Base-by-base conservation (phyloP, 2,329 filamentous ascomycete genomes). In the Epichloe sibirici region DNA sequence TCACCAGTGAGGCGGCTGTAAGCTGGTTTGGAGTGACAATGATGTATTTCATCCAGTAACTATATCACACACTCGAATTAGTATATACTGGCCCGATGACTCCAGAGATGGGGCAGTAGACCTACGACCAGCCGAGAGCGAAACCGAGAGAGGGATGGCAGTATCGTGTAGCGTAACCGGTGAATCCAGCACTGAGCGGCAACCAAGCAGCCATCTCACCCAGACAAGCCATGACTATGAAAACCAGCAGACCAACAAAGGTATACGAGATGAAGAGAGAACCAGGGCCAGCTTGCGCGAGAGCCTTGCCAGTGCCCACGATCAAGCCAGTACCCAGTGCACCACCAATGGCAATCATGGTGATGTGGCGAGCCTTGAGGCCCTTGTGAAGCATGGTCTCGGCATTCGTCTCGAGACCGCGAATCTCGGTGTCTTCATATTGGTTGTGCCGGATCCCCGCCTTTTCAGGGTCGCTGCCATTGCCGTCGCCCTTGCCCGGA, bases 141-240 rank as follows among this genome's bases (percentile, higher is more conserved):
- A 93, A 93, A 51, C 88, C 88, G 28, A 93, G 77, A 55, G 86
- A 85, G 51, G 86, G 86, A 60, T 93, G 86, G 62, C 82, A 85
- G 71, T 89, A 93, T 47, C 88, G 78, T 55, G 82, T 78, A 25
- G 88, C 86, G 63, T 90, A 93, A 61, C 86, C 86, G 55, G 86
- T 86, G 68, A 93, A 94, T 59, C 88, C 88, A 64, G 85, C 81
- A 51, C 81, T 79, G 61, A 90, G 75, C 49, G 88, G 88, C 37
- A 93, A 68, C 85, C 86, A 93, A 50, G 87, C 79, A 8, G 87
- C 86, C 86, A 93, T 93, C 68, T 91, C 87, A 57, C 87, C 88
- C 4, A 93, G 79, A 53, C 80, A 83, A 53, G 82, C 83, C 86
- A 93, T 90, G 59, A 93, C 87, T 43, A 89, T 71, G 67, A 83